Conservation (phyloP, 805 yeast species). For the Kodamaea nitidulidarum region DNA sequence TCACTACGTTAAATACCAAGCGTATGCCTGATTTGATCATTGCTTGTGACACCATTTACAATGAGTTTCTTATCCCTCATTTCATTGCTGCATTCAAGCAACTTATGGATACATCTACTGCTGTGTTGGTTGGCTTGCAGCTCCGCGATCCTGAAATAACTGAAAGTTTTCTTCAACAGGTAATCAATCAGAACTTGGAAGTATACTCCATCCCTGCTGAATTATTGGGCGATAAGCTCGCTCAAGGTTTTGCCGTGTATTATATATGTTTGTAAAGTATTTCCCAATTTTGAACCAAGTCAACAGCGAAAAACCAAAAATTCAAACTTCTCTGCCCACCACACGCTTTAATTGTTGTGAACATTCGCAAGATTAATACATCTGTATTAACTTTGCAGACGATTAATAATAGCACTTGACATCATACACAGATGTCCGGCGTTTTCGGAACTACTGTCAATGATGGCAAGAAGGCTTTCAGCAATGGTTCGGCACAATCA, state of each 20-base stretch:
- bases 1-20: constrained; percentile 6
- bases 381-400: background rate
- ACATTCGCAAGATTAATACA: background rate
- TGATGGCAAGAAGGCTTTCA: constrained; percentile 6
- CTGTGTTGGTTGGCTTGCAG: constrained; percentile 47
- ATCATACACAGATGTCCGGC: constrained; percentile 6
- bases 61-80: constrained; percentile 51
- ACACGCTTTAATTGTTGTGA: background rate
- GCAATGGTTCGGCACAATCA: constrained; percentile 2
- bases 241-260: constrained; percentile 46
- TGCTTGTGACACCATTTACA: constrained; percentile 66
- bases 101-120: constrained; percentile 31
- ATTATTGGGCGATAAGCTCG: constrained; percentile 27
- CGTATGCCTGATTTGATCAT: constrained; percentile 44
- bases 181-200: constrained; percentile 27
- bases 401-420: background rate
- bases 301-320: constrained; percentile 4
- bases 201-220: constrained; percentile 32
- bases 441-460: constrained; percentile 11
- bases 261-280: constrained; percentile 14
- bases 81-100: constrained; percentile 42
- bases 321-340: background rate
- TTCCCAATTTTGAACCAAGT: background rate
- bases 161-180: constrained; percentile 40
- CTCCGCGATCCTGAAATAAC: constrained; percentile 49